These are phyloP conservation scores for Trichoderma atroviride DNA, from an alignment of 2,329 filamentous ascomycete genomes.

Conservation along the genomic window DNA sequence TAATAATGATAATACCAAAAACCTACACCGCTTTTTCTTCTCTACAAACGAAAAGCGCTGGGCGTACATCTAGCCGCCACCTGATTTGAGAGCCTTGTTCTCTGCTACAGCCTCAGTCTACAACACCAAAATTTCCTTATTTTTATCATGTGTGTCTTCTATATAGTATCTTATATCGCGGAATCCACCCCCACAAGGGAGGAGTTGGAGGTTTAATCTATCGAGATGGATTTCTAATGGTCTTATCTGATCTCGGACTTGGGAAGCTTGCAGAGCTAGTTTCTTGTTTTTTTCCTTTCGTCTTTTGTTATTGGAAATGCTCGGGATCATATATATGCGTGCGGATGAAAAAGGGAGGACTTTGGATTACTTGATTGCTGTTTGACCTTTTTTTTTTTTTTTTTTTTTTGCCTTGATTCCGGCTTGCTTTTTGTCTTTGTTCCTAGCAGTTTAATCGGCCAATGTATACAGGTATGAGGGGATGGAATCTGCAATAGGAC, in stretches of 20 bases:
- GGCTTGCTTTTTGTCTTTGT: background rate
- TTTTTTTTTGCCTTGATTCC: background rate
- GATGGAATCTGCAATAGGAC: slow-evolving; percentile 20
- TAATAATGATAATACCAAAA: slow-evolving; percentile 41
- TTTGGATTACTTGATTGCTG: slow-evolving; percentile 1
- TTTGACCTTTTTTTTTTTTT: background rate
- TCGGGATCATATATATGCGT: slow-evolving; percentile 8
- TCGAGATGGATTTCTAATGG: slow-evolving; percentile 13
- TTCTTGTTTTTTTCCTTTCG: background rate
- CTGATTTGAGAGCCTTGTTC: background rate
- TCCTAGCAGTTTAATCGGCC: slow-evolving; percentile 20
- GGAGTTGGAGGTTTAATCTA: slow-evolving; percentile 21
- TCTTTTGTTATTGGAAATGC: background rate
- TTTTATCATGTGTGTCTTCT: background rate
- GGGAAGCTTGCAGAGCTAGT: slow-evolving; percentile 14
- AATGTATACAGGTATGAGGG: slow-evolving; percentile 15
- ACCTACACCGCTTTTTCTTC: slow-evolving; percentile 27
- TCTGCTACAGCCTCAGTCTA: background rate
- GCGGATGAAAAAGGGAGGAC: slow-evolving; percentile 13
- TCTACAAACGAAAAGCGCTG: background rate
- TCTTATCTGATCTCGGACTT: slow-evolving; percentile 4
- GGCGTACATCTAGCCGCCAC: background rate
- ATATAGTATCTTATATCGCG: slow-evolving; percentile 4
- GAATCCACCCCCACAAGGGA: background rate
- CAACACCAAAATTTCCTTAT: background rate